These are phyloP conservation scores for Cyanodermella asteris DNA, from an alignment of 2,329 filamentous ascomycete species.

Conservation along the genomic window DNA sequence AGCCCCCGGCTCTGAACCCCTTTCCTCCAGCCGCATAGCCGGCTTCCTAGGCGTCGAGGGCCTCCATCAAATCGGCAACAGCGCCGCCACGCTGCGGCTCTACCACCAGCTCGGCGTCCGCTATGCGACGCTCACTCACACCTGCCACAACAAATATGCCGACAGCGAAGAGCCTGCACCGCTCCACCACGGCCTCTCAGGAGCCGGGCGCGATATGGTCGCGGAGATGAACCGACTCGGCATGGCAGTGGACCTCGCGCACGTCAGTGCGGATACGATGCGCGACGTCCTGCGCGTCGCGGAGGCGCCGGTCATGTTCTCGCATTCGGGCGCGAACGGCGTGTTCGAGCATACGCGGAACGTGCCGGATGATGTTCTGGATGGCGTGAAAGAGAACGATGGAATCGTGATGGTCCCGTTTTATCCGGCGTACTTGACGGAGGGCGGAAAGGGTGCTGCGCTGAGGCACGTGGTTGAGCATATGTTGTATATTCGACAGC, in stretches of 20 bases:
- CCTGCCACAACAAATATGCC: constrained; percentile 77
- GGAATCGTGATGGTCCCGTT: constrained; percentile 67
- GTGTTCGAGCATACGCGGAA: constrained; percentile 80
- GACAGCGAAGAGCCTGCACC: constrained; percentile 36
- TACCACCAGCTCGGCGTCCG: constrained; percentile 63
- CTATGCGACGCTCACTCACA: constrained; percentile 78
- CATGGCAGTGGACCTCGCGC: constrained; percentile 79
- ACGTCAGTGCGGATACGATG: constrained; percentile 65
- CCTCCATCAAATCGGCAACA: constrained; percentile 84
- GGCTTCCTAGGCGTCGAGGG: constrained; percentile 65
- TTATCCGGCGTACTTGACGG: constrained; percentile 46
- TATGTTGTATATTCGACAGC: constrained; percentile 57
- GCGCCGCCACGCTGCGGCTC: constrained; percentile 47
- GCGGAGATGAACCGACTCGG: constrained; percentile 85
- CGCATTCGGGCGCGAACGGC: constrained; percentile 60
- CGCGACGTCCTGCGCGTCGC: constrained; percentile 56
- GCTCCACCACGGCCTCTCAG: constrained; percentile 50
- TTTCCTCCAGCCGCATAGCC: constrained; percentile 43
- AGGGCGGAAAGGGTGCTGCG: too few relatives aligned
- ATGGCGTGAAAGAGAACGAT: constrained; percentile 49
- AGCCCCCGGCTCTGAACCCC: constrained; percentile 41
- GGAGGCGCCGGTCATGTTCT: constrained; percentile 67
- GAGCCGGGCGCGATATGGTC: constrained; percentile 44
- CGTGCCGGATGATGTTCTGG: constrained; percentile 63
- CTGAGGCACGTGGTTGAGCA: constrained; percentile 59